phyloP scores from a whole-genome alignment of 2,329 filamentous ascomycete species.

The Rhynchosporium secalis region DNA sequence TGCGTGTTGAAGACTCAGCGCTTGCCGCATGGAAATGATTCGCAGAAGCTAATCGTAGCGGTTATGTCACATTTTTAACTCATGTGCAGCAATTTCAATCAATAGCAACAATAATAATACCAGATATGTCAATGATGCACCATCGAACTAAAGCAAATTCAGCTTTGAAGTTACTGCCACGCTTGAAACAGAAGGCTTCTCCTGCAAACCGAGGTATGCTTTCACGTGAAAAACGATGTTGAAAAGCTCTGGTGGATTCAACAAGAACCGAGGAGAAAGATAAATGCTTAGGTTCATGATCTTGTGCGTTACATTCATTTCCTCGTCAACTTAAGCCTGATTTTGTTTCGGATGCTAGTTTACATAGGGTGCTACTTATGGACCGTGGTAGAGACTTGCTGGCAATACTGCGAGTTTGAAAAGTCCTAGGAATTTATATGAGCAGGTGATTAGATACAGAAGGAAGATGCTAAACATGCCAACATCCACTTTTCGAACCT shows the following conservation, averaged over 20 bases:
- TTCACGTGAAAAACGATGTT: neutral
- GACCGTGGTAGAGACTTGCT: constrained; percentile 51
- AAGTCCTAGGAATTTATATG: constrained; percentile 27
- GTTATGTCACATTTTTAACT: constrained; percentile 53
- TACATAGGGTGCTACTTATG: constrained; percentile 56
- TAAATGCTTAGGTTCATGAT: neutral
- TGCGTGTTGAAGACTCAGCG: constrained; percentile 53
- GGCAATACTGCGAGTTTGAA: constrained; percentile 33
- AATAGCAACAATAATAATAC: constrained; percentile 16
- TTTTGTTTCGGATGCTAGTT: neutral
- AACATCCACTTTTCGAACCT: constrained; percentile 39
- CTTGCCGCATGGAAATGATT: constrained; percentile 49
- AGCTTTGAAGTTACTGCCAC: neutral
- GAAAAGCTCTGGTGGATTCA: neutral
- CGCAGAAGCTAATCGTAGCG: constrained; percentile 53
- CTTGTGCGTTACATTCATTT: neutral
- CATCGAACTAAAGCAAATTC: constrained; percentile 45
- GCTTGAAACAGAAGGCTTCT: neutral
- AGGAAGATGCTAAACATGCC: constrained; percentile 23
- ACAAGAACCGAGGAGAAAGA: neutral
- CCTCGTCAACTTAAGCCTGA: neutral
- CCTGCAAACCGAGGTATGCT: neutral
- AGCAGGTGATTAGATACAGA: neutral
- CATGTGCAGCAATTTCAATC: constrained; percentile 33
- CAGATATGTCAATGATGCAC: constrained; percentile 43